Conservation (phyloP, 1,284 basidiomycete genomes). For the Peniophora sp. region DNA sequence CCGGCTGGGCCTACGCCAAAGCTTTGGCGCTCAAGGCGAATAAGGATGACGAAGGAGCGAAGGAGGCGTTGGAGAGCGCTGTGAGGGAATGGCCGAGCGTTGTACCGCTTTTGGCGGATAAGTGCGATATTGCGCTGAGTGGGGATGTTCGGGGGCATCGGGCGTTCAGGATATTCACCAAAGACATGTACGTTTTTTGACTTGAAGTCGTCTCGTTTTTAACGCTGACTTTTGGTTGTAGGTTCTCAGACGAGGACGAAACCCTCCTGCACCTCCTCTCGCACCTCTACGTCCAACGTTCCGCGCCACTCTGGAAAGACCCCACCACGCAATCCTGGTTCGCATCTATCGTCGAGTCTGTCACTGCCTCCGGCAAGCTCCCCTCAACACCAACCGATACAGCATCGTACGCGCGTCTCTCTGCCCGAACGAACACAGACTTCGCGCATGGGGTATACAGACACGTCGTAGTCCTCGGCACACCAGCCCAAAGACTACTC, state of each 20-base stretch:
- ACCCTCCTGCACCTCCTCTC: constrained; percentile 64
- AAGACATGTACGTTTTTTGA: constrained; percentile 43
- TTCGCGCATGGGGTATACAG: constrained; percentile 57
- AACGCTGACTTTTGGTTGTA: constrained; percentile 3
- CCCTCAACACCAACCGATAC: constrained; percentile 25
- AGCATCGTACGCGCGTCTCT: constrained; percentile 30
- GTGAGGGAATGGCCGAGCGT: constrained; percentile 74
- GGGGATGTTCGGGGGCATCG: constrained; percentile 47
- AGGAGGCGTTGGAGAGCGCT: constrained; percentile 66
- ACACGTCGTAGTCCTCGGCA: constrained; percentile 67
- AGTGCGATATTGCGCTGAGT: constrained; percentile 66
- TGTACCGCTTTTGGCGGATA: constrained; percentile 75
- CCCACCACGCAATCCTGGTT: constrained; percentile 65
- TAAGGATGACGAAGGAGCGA: constrained; percentile 18
- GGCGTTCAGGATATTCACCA: constrained; percentile 64
- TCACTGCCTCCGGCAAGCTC: constrained; percentile 27
- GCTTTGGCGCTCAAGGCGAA: constrained; percentile 55
- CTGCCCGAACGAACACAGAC: constrained; percentile 32
- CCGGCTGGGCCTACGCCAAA: constrained; percentile 75
- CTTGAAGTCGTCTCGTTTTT: no score
- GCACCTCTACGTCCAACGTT: constrained; percentile 79
- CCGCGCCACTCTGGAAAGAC: constrained; percentile 76
- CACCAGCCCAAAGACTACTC: constrained; percentile 50
- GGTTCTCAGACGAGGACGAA: constrained; percentile 22
- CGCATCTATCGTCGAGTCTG: constrained; percentile 37